A percentile compares a stretch with the other conserved stretches of the same genome.
Evolutionary conservation across 257 asterid genomes (phyloP).

Genomic region (Hygrophila difformis): DNA sequence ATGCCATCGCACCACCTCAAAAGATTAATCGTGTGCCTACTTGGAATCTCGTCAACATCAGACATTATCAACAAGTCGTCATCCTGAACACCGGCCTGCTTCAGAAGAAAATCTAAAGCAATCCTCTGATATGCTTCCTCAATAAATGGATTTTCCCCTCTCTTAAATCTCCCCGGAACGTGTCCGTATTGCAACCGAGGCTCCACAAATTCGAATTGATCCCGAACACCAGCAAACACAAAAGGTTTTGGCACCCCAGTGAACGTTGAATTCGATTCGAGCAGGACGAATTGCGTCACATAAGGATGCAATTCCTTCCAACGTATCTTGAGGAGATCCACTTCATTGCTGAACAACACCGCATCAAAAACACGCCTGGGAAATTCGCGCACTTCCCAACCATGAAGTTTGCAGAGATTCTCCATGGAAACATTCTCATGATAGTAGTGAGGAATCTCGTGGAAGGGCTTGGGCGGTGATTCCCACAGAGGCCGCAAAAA

Average conservation of each 20-base stretch:
- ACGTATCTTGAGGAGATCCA: slow-evolving; percentile 48
- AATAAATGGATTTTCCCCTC: slow-evolving; percentile 53
- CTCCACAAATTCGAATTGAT: slow-evolving; percentile 41
- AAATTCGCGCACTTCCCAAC: slow-evolving; percentile 54
- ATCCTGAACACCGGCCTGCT: slow-evolving; percentile 49
- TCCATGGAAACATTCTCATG: slow-evolving; percentile 45
- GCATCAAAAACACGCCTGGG: slow-evolving; percentile 63
- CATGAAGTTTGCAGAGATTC: slow-evolving; percentile 51
- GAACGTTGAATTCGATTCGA: slow-evolving; percentile 57
- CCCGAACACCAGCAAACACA: slow-evolving; percentile 28
- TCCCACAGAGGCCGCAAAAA: slow-evolving; percentile 58
- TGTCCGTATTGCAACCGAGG: slow-evolving; percentile 48
- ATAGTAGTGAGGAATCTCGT: slow-evolving; percentile 44
- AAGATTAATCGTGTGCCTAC: slow-evolving; percentile 43
- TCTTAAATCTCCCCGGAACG: slow-evolving; percentile 40
- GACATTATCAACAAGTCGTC: slow-evolving; percentile 71
- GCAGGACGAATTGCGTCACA: slow-evolving; percentile 48
- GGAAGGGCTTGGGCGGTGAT: slow-evolving; percentile 54
- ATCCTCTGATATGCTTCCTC: slow-evolving; percentile 64
- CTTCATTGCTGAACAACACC: slow-evolving; percentile 54
- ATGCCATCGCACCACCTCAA: slow-evolving; percentile 59
- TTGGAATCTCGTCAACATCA: slow-evolving; percentile 63
- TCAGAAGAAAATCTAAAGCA: slow-evolving; percentile 46
- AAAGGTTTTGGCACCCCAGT: slow-evolving; percentile 50
- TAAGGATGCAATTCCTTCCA: slow-evolving; percentile 60